A percentile compares a stretch with the other conserved stretches of the same genome.
phyloP scores from a whole-genome alignment of 345 rosid species.

The Physaria fendleri region DNA sequence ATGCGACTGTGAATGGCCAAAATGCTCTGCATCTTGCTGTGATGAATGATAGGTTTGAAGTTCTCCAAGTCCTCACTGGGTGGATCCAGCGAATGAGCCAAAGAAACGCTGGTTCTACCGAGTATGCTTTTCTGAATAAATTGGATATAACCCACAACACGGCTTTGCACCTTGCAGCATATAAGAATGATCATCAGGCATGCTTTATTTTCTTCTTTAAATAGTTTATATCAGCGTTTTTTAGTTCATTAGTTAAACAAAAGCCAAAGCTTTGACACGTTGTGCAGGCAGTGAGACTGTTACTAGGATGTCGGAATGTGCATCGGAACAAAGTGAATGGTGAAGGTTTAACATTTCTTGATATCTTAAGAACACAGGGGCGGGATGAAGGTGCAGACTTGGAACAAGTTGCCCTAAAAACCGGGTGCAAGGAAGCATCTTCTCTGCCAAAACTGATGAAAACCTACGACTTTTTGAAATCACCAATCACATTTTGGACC shows the following conservation, averaged over 20 bases:
- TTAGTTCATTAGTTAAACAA: neutral
- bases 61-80: constrained; percentile 21
- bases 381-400: neutral
- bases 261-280: neutral
- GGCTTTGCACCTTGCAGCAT: constrained; percentile 27
- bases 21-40: constrained; percentile 28
- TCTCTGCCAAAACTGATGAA: neutral
- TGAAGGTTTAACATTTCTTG: constrained; percentile 1
- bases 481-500: constrained; percentile 12
- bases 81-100: constrained; percentile 8
- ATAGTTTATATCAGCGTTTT: neutral
- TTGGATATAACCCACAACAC: constrained; percentile 1
- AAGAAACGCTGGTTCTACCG: neutral
- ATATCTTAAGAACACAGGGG: neutral
- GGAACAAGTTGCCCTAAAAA: neutral
- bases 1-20: constrained; percentile 2
- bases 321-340: neutral
- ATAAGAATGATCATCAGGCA: constrained; percentile 21
- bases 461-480: neutral
- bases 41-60: constrained; percentile 7
- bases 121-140: neutral
- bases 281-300: neutral
- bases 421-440: constrained; percentile 3
- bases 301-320: neutral
- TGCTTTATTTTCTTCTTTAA: neutral